Base-by-base conservation (phyloP, 768 basidiomycete species). In the Candolleomyces efflorescens region DNA sequence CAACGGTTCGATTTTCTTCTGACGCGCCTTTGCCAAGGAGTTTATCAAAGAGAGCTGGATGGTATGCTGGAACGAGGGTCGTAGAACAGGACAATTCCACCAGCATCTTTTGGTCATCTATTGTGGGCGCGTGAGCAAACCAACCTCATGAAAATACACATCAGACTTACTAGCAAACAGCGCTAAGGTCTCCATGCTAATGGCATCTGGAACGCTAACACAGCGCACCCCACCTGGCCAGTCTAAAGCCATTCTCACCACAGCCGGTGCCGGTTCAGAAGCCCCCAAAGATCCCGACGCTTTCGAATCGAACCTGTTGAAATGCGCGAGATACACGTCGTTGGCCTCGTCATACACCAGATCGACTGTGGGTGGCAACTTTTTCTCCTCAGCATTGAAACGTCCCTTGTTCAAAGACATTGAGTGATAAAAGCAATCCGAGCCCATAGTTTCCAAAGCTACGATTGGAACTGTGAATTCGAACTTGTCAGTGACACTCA, bases 31-130 rank as follows among this genome's bases (percentile, higher is more conserved):
- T 62, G n/a, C 78, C 75, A 2, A 85, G 72, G 20, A 86, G 60
- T 45, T 68, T 76, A 58, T 81, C 69, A 64, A 92, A 83, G 24
- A 91, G 69, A 5, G 71, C 68, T 1, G 70, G 75, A 32, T 78
- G 79, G 65, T 90, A 92, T 2, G 83, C 89, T 2, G 87, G 80
- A 1, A 80, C 76, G 7, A 92, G 75, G 3, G 89, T 83, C 7
- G 86, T 83, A 5, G 88, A 77, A 61, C 89, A 90, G 1, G 90
- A 86, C 22, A 92, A 75, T 63, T 92, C 89, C 10, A 88, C 82
- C 23, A 91, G 73, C 56, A 85, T 73, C 68, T 89, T 89, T 65
- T 92, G 89, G 59, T 90, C 87, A 60, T 88, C 90, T 89, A 13
- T 55, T 89, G 10, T 55, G 18, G 48, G 55, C 17, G 36, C 67